Percentiles rank a stretch among this genome's conserved stretches.
Conservation (phyloP, 306 rosid species). For the Astragalus membranaceus region DNA sequence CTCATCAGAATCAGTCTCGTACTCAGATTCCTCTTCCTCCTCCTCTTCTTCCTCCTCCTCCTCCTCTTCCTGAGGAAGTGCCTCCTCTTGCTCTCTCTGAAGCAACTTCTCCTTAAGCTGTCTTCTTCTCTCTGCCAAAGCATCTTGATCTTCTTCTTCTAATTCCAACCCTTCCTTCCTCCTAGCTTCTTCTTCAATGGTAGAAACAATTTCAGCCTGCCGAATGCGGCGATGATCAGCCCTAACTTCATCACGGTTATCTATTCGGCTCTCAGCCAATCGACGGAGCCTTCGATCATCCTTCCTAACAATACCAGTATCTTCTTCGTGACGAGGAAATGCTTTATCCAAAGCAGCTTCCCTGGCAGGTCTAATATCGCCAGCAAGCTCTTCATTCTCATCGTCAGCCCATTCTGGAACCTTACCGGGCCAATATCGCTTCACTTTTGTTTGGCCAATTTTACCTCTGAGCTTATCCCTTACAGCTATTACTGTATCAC, state of each 20-base stretch:
- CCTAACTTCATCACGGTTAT: constrained; percentile 78
- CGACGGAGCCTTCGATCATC: constrained; percentile 81
- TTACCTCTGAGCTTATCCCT: constrained; percentile 87
- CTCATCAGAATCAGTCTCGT: no score
- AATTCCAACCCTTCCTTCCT: constrained; percentile 47
- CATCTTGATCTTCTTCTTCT: constrained; percentile 64
- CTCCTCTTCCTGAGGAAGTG: constrained; percentile 59
- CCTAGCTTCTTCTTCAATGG: constrained; percentile 54
- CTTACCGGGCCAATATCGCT: constrained; percentile 93
- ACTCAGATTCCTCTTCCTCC: constrained; percentile 49
- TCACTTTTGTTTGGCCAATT: constrained; percentile 80
- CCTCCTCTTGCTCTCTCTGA: constrained; percentile 77
- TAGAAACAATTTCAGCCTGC: constrained; percentile 83
- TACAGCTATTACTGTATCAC: constrained; percentile 68
- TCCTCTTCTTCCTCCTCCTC: constrained; percentile 58
- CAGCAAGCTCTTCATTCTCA: constrained; percentile 38
- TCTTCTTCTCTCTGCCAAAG: constrained; percentile 69
- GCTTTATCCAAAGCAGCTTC: constrained; percentile 63
- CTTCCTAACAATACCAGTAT: constrained; percentile 34
- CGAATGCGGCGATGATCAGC: constrained; percentile 95
- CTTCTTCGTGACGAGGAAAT: constrained; percentile 51
- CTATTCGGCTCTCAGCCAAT: constrained; percentile 69
- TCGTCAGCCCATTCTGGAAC: constrained; percentile 91
- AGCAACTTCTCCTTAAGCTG: constrained; percentile 60
- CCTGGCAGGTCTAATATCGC: no score